Base-by-base conservation (phyloP, 306 rosid species). In the Gastrolobium villosum region DNA sequence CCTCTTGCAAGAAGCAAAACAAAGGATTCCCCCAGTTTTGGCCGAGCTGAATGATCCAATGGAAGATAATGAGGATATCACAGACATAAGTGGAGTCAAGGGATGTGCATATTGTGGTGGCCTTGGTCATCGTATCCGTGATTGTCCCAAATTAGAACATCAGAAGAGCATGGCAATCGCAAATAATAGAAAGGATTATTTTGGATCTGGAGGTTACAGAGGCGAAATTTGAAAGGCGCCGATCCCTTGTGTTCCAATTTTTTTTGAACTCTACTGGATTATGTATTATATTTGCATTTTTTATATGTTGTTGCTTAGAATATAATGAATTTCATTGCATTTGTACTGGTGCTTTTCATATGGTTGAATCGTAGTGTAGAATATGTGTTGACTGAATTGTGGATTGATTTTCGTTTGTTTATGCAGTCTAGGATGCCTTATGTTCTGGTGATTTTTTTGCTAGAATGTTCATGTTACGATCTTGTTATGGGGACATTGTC, bases 31-130 rank as follows among this genome's bases (percentile, higher is more conserved):
- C 3, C 99, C 99, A 5, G 97, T 95, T 44, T 75, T 95, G 83
- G 97, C 94, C 0, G 96, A 95, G 84, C 85, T 92, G 70, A 89
- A 82, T 48, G 99, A 95, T 84, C 98, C 99, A 7, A 91, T 91
- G 97, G 99, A 95, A 65, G 94, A 92, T 26, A 81, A 82, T 53
- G 91, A 90, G 10, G 97, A 82, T 40, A 89, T 95, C 68, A 79
- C 89, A 1, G 87, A 74, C 65, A 89, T 83, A 40, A 91, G 97
- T n/a, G 99, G 99, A 66, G 93, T 92, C 53, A 89, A 90, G 85
- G 97, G 96, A 40, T 92, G 97, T 43, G 97, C 97, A 11, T 94
- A 84, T 83, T 94, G 97, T 87, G 99, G 97, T 45, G 99, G 99
- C 32, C 97, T 92, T 45, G 99, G 97, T 82, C 97, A 94, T 77